Evolutionary conservation across 441 rosid genomes (phyloP), one percentile per base, ranked within the genome.

Genomic region (Euphorbia corollata): DNA sequence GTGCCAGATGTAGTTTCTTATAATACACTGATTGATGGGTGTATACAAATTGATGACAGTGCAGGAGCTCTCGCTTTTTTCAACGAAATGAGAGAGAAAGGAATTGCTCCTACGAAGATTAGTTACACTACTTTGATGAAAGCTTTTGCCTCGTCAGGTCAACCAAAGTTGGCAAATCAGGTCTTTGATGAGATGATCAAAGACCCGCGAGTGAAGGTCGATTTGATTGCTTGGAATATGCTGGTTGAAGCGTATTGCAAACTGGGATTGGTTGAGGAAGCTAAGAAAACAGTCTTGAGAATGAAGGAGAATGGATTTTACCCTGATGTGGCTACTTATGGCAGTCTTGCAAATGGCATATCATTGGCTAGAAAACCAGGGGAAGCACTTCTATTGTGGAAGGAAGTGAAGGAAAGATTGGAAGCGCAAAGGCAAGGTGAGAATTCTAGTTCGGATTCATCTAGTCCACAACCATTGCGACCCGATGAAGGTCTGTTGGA

Each of bases 121-220:
- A 94, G 99, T 70, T 91, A 94, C 79, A 91, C 99, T 8, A 91
- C 99, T 41, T 68, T 91, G 85, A 91, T 91, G 98, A 94, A 94
- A 83, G 96, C 97, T 59, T 94, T 91, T 66, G 96, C 90, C 30
- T 66, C 82, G 47, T 87, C 97, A 0, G 91, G 89, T 56, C 97
- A 91, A 73, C 98, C 96, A 0, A 94, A 89, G 87, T 69, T 93
- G 71, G 95, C 99, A 0, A 83, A 82, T 77, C 84, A 82, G 79
- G 97, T 91, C 61, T 91, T 94, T 39, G 89, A 94, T 24, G 97
- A 94, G 82, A 94, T 94, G 97, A 70, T 78, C 53, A 75, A 76
- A 59, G 97, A 91, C 72, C 87, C 92, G 0, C 73, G 94, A 59
- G 96, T 89, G 64, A 88, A 85, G 81, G 91, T 84, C 0, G 99